Percentiles rank a stretch among this genome's conserved stretches.
Evolutionary conservation across 306 rosid genomes (phyloP).

Genomic region (Cucumis cinereus): DNA sequence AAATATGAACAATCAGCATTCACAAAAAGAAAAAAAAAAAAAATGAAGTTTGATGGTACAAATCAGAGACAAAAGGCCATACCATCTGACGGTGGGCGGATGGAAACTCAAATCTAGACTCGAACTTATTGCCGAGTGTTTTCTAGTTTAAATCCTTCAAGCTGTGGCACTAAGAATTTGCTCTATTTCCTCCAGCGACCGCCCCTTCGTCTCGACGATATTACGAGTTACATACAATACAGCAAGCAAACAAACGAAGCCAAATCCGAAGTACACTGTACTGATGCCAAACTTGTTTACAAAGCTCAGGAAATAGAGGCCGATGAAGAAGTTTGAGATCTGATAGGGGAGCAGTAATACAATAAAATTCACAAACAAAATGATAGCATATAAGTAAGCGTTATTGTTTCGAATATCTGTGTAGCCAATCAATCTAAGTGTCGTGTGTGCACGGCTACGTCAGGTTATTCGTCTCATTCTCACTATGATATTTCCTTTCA

Average conservation of each 20-base stretch:
- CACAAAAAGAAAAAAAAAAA: neutral
- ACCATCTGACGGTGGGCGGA: neutral
- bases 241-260: conserved; percentile 67
- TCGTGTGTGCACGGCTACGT: neutral
- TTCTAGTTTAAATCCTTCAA: conserved; percentile 17
- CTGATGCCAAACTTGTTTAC: conserved; percentile 91
- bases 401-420: neutral
- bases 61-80: neutral
- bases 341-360: conserved; percentile 17
- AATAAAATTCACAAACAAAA: conserved; percentile 3
- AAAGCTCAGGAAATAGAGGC: conserved; percentile 88
- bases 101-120: neutral
- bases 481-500: neutral
- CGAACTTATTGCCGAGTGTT: neutral
- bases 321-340: conserved; percentile 83
- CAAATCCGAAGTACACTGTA: conserved; percentile 72
- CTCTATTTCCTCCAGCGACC: conserved; percentile 91
- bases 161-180: conserved; percentile 49
- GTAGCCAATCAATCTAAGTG: neutral
- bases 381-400: neutral
- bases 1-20: conserved; percentile 2
- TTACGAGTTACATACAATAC: conserved; percentile 73
- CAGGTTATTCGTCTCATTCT: neutral
- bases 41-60: neutral
- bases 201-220: conserved; percentile 90